Conservation (phyloP, 2,329 filamentous ascomycete genomes). For the Fusarium sp. region DNA sequence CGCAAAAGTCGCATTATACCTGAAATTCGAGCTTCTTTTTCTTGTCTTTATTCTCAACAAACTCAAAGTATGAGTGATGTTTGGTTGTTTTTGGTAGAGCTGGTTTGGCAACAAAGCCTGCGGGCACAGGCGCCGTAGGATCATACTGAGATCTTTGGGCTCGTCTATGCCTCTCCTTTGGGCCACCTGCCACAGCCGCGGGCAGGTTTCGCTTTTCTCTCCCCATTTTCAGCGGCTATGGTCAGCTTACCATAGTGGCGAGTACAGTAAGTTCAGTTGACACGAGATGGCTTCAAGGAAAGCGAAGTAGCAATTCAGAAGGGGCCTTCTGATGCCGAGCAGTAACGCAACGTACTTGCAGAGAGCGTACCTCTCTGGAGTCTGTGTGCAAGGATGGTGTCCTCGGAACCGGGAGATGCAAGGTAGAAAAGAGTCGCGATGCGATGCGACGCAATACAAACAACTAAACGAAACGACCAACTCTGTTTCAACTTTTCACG, state of each 20-base stretch:
- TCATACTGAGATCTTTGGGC: slow-evolving; percentile 54
- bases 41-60: slow-evolving; percentile 75
- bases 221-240: slow-evolving; percentile 53
- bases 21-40: slow-evolving; percentile 75
- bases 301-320: slow-evolving; percentile 40
- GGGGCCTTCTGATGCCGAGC: slow-evolving; percentile 31
- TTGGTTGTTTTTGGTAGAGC: slow-evolving; percentile 62
- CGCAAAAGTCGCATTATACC: slow-evolving; percentile 60
- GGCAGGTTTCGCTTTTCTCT: slow-evolving; percentile 56
- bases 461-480: slow-evolving; percentile 42
- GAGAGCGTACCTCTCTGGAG: slow-evolving; percentile 25
- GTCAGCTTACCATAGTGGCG: slow-evolving; percentile 51
- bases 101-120: slow-evolving; percentile 58
- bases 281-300: slow-evolving; percentile 33
- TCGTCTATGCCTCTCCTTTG: slow-evolving; percentile 57
- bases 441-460: slow-evolving; percentile 34
- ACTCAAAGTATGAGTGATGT: slow-evolving; percentile 75
- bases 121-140: slow-evolving; percentile 53
- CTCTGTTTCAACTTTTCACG: slow-evolving; percentile 42
- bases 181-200: slow-evolving; percentile 51
- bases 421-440: slow-evolving; percentile 18
- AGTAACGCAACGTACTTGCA: slow-evolving; percentile 33
- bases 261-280: slow-evolving; percentile 32
- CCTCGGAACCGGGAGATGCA: slow-evolving; percentile 20
- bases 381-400: slow-evolving; percentile 28